Base-by-base conservation (phyloP, 2,329 filamentous ascomycete species). In the Arthrobotrys entomopaga region DNA sequence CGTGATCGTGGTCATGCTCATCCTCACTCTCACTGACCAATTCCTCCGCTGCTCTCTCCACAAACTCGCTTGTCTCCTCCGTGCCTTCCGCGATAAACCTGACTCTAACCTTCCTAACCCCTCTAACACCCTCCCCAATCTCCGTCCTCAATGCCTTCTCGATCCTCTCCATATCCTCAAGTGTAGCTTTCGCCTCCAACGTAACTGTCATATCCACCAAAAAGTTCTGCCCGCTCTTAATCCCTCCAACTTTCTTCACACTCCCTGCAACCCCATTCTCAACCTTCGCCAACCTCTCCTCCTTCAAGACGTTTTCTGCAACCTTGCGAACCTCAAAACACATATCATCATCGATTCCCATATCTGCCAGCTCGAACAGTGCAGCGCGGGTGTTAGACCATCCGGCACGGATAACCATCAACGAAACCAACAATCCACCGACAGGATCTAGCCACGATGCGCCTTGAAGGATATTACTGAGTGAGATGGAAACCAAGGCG, bases 221-320 rank as follows among this genome's bases (percentile, higher is more conserved):
- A 81, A 96, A 97, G 83, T 97, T 99, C 82, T 97, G 95, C 29
- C 95, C 95, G 2, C 92, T 95, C 83, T 99, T 99, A 82, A 97
- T 87, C 64, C 95, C 95, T 77, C 92, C 91, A 2, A 98, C 87
- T 50, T 91, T 90, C 79, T 91, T 88, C 7, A 93, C 85, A 64
- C 88, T 83, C 54, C 86, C 83, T 15, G 82, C 82, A 19, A 95
- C 82, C 2, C 86, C 87, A 77, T 86, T 87, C 34, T 83, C 59
- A 0, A 75, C 72, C 19, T 49, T 48, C 29, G 53, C 82, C 0
- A 87, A 86, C 10, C 38, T 16, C 16, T 75, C 64, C 29, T 92
- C 88, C 78, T 87, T 88, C 60, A 87, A 85, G 20, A 97, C 87
- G 0, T 89, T 89, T 2, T 83, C 83, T 81, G 90, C 91, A 79